phyloP scores from a whole-genome alignment of 2,329 filamentous ascomycete species.

The Pseudocercospora crystallina region DNA sequence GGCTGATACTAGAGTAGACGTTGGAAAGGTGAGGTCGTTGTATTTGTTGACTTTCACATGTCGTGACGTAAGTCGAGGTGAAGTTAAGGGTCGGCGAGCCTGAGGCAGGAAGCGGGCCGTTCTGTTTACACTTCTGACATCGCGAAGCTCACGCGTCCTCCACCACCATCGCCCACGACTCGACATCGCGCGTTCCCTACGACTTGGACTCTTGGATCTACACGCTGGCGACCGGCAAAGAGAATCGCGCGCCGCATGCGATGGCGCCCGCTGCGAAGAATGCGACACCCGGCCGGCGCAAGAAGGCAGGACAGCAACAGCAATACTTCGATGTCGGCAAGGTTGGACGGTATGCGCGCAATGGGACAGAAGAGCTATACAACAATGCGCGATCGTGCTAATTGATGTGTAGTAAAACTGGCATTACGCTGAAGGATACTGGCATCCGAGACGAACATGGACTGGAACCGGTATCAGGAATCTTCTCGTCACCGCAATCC shows the following conservation, averaged over 20 bases:
- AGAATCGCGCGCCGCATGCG: constrained; percentile 29
- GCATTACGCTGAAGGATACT: constrained; percentile 73
- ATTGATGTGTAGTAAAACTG: constrained; percentile 71
- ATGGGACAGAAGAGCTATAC: background rate
- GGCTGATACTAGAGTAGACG: background rate
- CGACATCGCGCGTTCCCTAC: constrained; percentile 6
- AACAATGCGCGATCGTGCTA: constrained; percentile 7
- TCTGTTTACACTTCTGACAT: constrained; percentile 3
- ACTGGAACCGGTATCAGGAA: constrained; percentile 79
- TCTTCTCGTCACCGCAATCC: constrained; percentile 80
- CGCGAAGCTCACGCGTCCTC: constrained; percentile 3
- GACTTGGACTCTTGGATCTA: constrained; percentile 4
- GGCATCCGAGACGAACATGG: constrained; percentile 87
- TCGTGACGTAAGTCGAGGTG: background rate
- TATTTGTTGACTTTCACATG: too few species aligned
- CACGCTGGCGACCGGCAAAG: constrained; percentile 32
- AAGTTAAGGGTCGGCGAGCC: background rate
- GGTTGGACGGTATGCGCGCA: constrained; percentile 31
- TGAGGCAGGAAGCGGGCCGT: background rate
- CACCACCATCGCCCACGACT: background rate
- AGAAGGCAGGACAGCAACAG: constrained; percentile 33
- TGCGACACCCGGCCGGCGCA: constrained; percentile 29
- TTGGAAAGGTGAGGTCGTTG: background rate
- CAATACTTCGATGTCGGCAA: constrained; percentile 39
- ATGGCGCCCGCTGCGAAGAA: constrained; percentile 29